phyloP scores from a whole-genome alignment of 2,329 filamentous ascomycete genomes.

The Epichloe hybrida region DNA sequence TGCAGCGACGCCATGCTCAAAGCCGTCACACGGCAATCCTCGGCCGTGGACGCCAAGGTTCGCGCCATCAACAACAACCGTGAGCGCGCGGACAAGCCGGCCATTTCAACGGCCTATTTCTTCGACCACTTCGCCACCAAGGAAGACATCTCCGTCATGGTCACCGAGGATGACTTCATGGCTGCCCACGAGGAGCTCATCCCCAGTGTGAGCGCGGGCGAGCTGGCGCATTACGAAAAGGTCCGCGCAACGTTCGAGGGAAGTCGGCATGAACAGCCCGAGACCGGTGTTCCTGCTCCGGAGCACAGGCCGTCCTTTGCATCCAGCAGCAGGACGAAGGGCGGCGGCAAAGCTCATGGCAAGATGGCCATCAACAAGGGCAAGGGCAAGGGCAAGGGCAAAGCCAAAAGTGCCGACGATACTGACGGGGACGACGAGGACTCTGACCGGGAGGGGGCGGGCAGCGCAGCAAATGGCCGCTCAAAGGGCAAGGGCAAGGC shows the following conservation, averaged over 20 bases:
- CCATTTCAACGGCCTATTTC: slow-evolving; percentile 78
- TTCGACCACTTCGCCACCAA: slow-evolving; percentile 83
- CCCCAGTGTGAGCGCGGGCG: slow-evolving; percentile 85
- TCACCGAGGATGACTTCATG: slow-evolving; percentile 78
- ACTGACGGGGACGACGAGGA: slow-evolving; percentile 19
- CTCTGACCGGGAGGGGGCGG: slow-evolving; percentile 14
- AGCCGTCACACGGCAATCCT: slow-evolving; percentile 83
- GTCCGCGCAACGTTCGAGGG: slow-evolving; percentile 78
- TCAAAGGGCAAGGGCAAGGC: slow-evolving; percentile 44
- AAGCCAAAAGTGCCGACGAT: slow-evolving; percentile 8
- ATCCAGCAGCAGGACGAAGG: slow-evolving; percentile 8
- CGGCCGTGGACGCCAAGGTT: slow-evolving; percentile 73
- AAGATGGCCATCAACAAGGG: slow-evolving; percentile 25
- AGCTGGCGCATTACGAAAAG: slow-evolving; percentile 78
- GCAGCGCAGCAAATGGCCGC: slow-evolving; percentile 18
- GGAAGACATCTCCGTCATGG: slow-evolving; percentile 75
- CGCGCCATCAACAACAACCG: slow-evolving; percentile 52
- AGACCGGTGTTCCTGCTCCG: background rate
- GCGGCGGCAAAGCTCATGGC: slow-evolving; percentile 17
- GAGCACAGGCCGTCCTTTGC: slow-evolving; percentile 12
- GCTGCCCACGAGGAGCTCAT: slow-evolving; percentile 73
- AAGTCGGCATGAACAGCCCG: slow-evolving; percentile 17
- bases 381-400: slow-evolving; percentile 13
- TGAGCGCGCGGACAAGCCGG: slow-evolving; percentile 20
- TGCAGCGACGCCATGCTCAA: slow-evolving; percentile 99